phyloP scores from a whole-genome alignment of 257 asterid species.

The Orobanche coerulescens region DNA sequence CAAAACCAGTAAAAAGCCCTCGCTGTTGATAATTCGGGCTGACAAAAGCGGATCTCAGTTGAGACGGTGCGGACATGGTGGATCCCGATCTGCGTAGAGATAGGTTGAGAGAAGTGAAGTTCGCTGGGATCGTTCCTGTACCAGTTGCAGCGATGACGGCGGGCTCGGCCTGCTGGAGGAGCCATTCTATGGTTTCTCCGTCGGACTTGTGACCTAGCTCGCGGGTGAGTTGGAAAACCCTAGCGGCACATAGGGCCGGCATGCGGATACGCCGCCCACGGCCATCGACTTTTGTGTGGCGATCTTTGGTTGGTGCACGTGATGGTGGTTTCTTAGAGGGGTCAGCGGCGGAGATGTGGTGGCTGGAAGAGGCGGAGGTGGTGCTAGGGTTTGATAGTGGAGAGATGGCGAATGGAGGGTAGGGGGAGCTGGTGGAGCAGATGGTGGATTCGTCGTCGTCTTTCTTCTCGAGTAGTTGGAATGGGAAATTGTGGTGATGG shows the following conservation, averaged over 20 bases:
- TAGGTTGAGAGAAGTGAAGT: conserved; percentile 64
- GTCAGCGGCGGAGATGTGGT: conserved; percentile 31
- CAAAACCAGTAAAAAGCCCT: conserved; percentile 40
- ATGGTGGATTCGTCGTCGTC: conserved; percentile 27
- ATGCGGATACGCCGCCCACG: conserved; percentile 83
- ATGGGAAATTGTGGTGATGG: conserved; percentile 47
- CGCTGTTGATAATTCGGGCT: conserved; percentile 41
- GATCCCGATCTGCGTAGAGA: conserved; percentile 72
- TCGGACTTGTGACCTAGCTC: conserved; percentile 85
- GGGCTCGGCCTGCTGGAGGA: conserved; percentile 83
- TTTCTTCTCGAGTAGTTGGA: conserved; percentile 63
- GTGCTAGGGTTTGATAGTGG: conserved; percentile 28
- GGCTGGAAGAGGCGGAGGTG: conserved; percentile 20
- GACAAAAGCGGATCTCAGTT: conserved; percentile 48
- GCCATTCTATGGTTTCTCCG: conserved; percentile 82
- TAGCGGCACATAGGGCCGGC: conserved; percentile 85
- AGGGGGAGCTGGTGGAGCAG: conserved; percentile 17
- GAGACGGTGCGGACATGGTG: conserved; percentile 68
- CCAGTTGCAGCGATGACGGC: conserved; percentile 85
- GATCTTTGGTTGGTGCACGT: conserved; percentile 62
- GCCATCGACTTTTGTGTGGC: conserved; percentile 86
- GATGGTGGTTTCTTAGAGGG: conserved; percentile 49
- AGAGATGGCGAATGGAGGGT: conserved; percentile 21
- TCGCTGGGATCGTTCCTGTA: conserved; percentile 87
- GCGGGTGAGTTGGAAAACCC: conserved; percentile 87